Base-by-base conservation (phyloP, 805 yeast genomes). In the Metschnikowia chrysomelidarum region DNA sequence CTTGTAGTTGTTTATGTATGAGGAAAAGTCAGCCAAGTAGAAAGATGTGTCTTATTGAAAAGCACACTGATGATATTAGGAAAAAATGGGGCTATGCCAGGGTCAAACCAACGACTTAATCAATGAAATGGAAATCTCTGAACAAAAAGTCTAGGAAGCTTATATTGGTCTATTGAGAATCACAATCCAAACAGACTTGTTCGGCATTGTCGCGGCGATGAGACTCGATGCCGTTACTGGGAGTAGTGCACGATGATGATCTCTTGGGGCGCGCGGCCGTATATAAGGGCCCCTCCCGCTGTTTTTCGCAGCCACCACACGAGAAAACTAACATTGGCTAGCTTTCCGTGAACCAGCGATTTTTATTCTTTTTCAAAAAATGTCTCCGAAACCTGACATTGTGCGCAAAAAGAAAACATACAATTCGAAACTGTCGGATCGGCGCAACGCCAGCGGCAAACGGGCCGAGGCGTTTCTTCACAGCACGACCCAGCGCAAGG, bases 381-480 rank as follows among this genome's bases (percentile, higher is more conserved):
- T 32, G 30, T 19, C 32, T 4, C 35, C 40, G 15, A 30, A 24
- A 28, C 24, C 32, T 17, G 36, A 22, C 23, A 18, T 27, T 18
- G 51, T 47, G 32, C 30, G 35, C 24, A 44, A 45, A 32, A 27
- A 51, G 36, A 40, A 51, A 19, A 44, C 44, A 19, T 51, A 51
- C 34, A 61, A 64, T 20, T 45, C 69, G n/a, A 69, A 69, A 44
- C 53, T 72, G 3, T 75, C 81, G 3, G 83, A 78, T 49, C 56
- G 84, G 43, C 60, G 82, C 24, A 44, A 66, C 7, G 82, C 83
- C 1, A 66, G 75, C 5, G 77, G 76, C 0, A 55, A 67, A 18
- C 67, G 74, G 27, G 74, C 80, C n/a, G 47, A 43, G 13, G 28
- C 35, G 10, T 46, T 36, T 29, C 45, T 48, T 11, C 50, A 33